Percentiles rank a stretch among this genome's conserved stretches.
Conservation (phyloP, 169 alveolate genomes). For the Plasmodium malariae region DNA sequence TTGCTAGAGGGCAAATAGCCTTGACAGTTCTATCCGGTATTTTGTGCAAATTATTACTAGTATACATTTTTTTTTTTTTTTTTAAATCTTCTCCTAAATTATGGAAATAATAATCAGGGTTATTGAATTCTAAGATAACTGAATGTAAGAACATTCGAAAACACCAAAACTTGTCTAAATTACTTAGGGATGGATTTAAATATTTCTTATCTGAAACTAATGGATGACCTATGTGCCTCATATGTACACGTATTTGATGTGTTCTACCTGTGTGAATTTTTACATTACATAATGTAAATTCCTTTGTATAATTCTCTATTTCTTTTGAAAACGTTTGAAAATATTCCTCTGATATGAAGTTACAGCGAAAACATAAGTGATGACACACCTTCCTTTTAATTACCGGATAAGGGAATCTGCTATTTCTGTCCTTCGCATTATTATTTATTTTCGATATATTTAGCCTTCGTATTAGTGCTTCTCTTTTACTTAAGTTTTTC, state of each 20-base stretch:
- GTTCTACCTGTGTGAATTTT: constrained; percentile 84
- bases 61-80: constrained; percentile 41
- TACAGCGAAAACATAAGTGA: constrained; percentile 67
- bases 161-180: constrained; percentile 82
- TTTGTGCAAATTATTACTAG: constrained; percentile 15
- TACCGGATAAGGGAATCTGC: not conserved
- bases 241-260: constrained; percentile 85
- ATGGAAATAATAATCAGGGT: constrained; percentile 78
- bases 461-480: not conserved
- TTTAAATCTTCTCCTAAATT: constrained; percentile 41
- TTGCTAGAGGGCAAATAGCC: constrained; percentile 81
- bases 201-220: constrained; percentile 82
- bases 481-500: not conserved
- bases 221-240: constrained; percentile 85
- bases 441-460: not conserved
- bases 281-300: constrained; percentile 81
- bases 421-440: not conserved
- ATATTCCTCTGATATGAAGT: constrained; percentile 65
- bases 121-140: constrained; percentile 78
- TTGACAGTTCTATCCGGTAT: constrained; percentile 77
- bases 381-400: constrained; percentile 56
- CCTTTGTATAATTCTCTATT: constrained; percentile 77
- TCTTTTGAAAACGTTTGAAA: constrained; percentile 55
- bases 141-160: constrained; percentile 84
- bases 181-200: constrained; percentile 75